Evolutionary conservation across 2,329 filamentous ascomycete species (phyloP), one percentile per base, ranked within the genome.

Genomic region (Aspergillus sp.): DNA sequence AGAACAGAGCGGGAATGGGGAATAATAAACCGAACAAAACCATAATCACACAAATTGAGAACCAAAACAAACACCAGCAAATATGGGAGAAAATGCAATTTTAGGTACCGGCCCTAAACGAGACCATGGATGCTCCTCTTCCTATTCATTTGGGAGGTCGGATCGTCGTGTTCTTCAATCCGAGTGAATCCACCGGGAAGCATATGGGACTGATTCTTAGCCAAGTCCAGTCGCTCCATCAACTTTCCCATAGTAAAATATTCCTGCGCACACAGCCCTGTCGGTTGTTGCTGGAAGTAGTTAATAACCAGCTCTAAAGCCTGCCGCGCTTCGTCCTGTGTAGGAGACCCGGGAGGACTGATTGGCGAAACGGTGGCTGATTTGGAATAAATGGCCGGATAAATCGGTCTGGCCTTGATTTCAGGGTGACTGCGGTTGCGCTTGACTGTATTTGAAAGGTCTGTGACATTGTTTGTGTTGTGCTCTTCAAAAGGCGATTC

Each of bases 151-250:
- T 66, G 64, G 46, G 68, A 68, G 46, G 58, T 2, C 25, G 25
- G 59, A 53, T 73, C 70, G 15, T 64, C 59, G 42, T 69, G 66
- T 42, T 74, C 71, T 42, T 71, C 67, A 41, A 75, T 72, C 9
- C 65, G 61, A 47, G 71, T 61, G 44, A 75, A 62, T 1, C 70
- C 73, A 3, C 72, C 73, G 19, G 72, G 68, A 20, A 74, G 58
- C 6, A 61, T 52, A 54, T 60, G 55, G 42, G 62, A 54, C 10
- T 66, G 67, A 48, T 61, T 65, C 55, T 82, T 79, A 42, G 86
- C 81, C 32, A 94, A 73, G 51, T 87, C 83, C 25, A 95, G 76
- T 68, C 91, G 94, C 67, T 95, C 86, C 65, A 90, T 91, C 54
- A 96, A 72, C 63, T 89, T 88, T 15, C 88, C 77, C 43, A 96